Evolutionary conservation across 2,329 filamentous ascomycete species (phyloP).

Genomic region (Monilinia laxa): DNA sequence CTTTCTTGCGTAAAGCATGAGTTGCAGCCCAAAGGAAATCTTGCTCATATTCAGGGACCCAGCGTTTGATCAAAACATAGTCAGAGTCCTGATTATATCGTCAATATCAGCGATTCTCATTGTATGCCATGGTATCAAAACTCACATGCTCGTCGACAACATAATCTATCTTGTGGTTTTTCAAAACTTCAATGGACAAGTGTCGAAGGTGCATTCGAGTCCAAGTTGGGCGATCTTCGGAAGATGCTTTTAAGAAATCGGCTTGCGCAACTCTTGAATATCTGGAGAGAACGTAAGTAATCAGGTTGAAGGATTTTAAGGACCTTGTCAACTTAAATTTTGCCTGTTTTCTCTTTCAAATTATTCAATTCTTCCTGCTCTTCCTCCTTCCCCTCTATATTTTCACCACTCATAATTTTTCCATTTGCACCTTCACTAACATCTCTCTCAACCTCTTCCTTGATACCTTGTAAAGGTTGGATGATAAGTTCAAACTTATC

Average conservation of each 20-base stretch:
- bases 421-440: neutral
- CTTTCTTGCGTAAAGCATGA: slow-evolving; percentile 46
- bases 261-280: slow-evolving; percentile 44
- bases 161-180: slow-evolving; percentile 56
- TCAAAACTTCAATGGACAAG: slow-evolving; percentile 60
- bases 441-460: accelerated
- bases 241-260: slow-evolving; percentile 44
- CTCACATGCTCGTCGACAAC: slow-evolving; percentile 47
- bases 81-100: slow-evolving; percentile 55
- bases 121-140: neutral
- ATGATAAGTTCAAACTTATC: slow-evolving; percentile 5
- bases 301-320: slow-evolving; percentile 41
- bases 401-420: neutral
- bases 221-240: slow-evolving; percentile 51
- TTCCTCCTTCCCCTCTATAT: neutral
- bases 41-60: slow-evolving; percentile 70
- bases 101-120: neutral
- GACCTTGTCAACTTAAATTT: neutral
- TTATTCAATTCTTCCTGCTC: too few relatives aligned
- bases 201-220: slow-evolving; percentile 62
- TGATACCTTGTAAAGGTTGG: neutral
- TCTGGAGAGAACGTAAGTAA: slow-evolving; percentile 32
- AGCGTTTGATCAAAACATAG: slow-evolving; percentile 70
- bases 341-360: slow-evolving; percentile 46
- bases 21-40: slow-evolving; percentile 72